Conservation (phyloP, 176 grass and related monocot genomes). For the maize (Zea mays) region Zm-B73-REFERENCE-NAM-5.0 NC_050100.1:175489501-175490000, state of each 20-base stretch:
- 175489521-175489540: conserved; percentile 88
- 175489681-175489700: too few species aligned
- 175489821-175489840: conserved; percentile 94
- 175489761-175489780: conserved; percentile 23
- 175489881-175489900: conserved; percentile 92
- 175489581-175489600: conserved; percentile 76
- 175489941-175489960: conserved; percentile 89
- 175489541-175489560: conserved; percentile 99
- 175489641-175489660: too few species aligned
- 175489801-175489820: conserved; percentile 90
- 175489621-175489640: background rate
- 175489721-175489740: too few species aligned
- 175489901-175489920: conserved; percentile 96
- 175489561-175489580: conserved; percentile 98
- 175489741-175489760: background rate
- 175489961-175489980: conserved; percentile 94
- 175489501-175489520: conserved; percentile 87
- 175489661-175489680: too few species aligned
- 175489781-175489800: conserved; percentile 21
- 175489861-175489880: conserved; percentile 95
- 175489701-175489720: too few species aligned
- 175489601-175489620: conserved; percentile 26
- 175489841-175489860: conserved; percentile 88
- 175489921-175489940: conserved; percentile 99
- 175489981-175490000: conserved; percentile 93